Conservation (phyloP, 1,284 basidiomycete species). For the Irpex lacteus region DNA sequence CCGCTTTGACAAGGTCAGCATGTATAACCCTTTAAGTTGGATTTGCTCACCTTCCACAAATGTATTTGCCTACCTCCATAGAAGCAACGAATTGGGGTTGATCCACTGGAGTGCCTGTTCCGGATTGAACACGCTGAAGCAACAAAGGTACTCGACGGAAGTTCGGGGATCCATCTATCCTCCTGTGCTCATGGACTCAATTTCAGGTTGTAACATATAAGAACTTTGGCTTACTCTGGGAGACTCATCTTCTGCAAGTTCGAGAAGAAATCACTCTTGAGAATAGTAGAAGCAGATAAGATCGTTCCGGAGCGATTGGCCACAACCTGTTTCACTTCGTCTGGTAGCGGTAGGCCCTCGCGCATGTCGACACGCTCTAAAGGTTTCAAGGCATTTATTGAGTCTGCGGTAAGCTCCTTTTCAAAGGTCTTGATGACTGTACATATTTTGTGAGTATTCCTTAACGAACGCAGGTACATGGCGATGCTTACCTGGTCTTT, state of each 20-base stretch:
- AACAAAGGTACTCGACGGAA: conserved; percentile 80
- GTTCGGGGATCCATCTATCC: conserved; percentile 92
- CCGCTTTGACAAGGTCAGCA: conserved; percentile 44
- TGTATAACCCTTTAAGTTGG: neutral
- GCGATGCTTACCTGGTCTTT: conserved; percentile 68
- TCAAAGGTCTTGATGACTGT: conserved; percentile 94
- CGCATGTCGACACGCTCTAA: conserved; percentile 74
- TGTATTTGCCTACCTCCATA: conserved; percentile 54
- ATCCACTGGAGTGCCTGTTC: conserved; percentile 28
- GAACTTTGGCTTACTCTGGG: conserved; percentile 64
- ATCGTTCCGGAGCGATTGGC: conserved; percentile 84
- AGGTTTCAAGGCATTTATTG: conserved; percentile 80
- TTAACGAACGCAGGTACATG: conserved; percentile 46
- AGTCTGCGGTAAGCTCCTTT: conserved; percentile 84
- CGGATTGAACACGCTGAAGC: conserved; percentile 40
- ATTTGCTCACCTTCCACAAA: conserved; percentile 75
- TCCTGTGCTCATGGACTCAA: conserved; percentile 40
- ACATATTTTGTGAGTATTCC: neutral
- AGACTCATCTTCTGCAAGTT: conserved; percentile 94
- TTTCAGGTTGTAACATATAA: neutral
- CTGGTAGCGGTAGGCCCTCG: conserved; percentile 80
- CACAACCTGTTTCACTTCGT: conserved; percentile 86
- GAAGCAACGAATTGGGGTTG: conserved; percentile 37
- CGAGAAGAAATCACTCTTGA: conserved; percentile 97
- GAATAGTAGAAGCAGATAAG: conserved; percentile 88